These are phyloP conservation scores for Tulasnella sp. DNA, from an alignment of 768 basidiomycete genomes.

Conservation along the genomic window DNA sequence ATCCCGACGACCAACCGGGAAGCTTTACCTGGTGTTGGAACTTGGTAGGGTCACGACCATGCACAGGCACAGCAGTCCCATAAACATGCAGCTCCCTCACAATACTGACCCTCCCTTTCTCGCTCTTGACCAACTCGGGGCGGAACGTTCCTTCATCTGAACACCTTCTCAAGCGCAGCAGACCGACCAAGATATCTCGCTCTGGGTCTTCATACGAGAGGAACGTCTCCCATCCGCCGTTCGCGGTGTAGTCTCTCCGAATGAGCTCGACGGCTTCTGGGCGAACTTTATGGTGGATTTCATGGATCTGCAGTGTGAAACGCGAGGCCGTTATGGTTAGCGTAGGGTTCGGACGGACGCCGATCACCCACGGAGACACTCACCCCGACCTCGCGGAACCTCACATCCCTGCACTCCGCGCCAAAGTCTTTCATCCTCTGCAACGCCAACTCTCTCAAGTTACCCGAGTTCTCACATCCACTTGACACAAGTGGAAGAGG, in stretches of 20 bases:
- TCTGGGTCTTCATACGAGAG: conserved; percentile 98
- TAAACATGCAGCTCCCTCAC: conserved; percentile 97
- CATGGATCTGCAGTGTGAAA: conserved; percentile 70
- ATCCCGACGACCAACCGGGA: neutral
- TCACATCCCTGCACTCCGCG: conserved; percentile 94
- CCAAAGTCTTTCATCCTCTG: conserved; percentile 99
- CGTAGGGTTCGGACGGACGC: neutral
- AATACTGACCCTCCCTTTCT: conserved; percentile 84
- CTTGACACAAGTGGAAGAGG: conserved; percentile 95
- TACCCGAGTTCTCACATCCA: conserved; percentile 97
- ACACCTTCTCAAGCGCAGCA: conserved; percentile 90
- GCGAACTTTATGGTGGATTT: conserved; percentile 97
- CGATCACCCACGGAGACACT: conserved; percentile 43
- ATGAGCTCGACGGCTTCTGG: conserved; percentile 95
- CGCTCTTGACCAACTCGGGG: conserved; percentile 75
- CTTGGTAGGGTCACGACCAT: conserved; percentile 95
- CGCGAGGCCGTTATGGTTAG: no score
- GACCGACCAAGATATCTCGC: conserved; percentile 91
- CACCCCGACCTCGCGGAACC: conserved; percentile 97
- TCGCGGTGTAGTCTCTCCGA: conserved; percentile 92
- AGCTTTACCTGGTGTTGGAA: conserved; percentile 85
- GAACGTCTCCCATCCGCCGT: conserved; percentile 99
- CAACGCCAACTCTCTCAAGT: conserved; percentile 91
- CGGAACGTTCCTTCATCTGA: conserved; percentile 97
- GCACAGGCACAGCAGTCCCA: conserved; percentile 96